Base-by-base conservation (phyloP, 495 filamentous ascomycete genomes). In the Tuber brumale region DNA sequence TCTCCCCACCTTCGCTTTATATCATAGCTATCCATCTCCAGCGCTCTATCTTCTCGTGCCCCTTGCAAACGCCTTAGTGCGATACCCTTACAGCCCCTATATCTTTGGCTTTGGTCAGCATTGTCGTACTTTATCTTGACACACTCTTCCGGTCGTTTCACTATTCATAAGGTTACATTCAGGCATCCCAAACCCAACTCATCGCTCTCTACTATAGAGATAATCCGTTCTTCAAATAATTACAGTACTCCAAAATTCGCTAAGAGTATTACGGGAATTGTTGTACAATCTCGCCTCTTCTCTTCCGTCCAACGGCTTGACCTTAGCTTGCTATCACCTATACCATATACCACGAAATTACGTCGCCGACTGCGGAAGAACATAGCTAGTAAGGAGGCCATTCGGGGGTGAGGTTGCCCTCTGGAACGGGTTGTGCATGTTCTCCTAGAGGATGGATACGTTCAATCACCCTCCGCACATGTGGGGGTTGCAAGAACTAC, bases 401-500 rank as follows among this genome's bases (percentile, higher is more conserved):
- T 74, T 80, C 70, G 73, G 75, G 76, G 44, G 78, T 76, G 78
- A 76, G 78, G 73, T 69, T 80, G 44, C 73, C 78, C 79, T 81
- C 79, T 48, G 51, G 44, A 75, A 75, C 72, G 75, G 71, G 79
- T 72, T 70, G 72, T 81, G 75, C 70, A 81, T 81, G 79, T 80
- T 35, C 79, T 81, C 75, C 79, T 79, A 80, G 75, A 79, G 73
- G 71, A 81, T 81, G 80, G 80, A 81, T 72, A 23, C 73, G 73
- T 81, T 73, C 72, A 81, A 78, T 78, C 73, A 73, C 75, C 79
- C 79, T 74, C 79, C 78, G 77, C 72, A 80, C 72, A 76, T 80
- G 46, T 80, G 78, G 78, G 80, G 76, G 66, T 48, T 77, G 48
- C 79, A 89, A 84, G 90, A 92, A 82, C 85, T 93, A 48, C 87